Conservation (phyloP, 257 asterid species). For the Gentiana dahurica region DNA sequence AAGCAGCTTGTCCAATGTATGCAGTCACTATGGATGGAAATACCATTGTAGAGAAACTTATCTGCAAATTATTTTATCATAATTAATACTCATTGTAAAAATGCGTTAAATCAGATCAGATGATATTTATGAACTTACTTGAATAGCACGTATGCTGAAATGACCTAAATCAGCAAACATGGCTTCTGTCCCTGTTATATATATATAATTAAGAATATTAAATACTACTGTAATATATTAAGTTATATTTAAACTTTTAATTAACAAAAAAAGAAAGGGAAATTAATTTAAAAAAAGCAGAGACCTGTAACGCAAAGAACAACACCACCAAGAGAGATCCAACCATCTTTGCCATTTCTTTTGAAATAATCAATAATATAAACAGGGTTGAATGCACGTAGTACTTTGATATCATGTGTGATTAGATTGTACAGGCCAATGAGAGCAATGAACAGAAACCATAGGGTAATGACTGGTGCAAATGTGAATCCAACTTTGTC, state of each 20-base stretch:
- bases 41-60: conserved; percentile 49
- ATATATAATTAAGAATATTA: no score
- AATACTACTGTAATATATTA: no score
- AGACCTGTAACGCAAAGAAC: conserved; percentile 59
- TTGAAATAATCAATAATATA: conserved; percentile 48
- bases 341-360: conserved; percentile 44
- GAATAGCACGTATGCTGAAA: conserved; percentile 50
- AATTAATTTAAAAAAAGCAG: background rate
- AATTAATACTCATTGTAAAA: no score
- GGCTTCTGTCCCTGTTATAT: conserved; percentile 57
- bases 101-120: no score
- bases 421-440: conserved; percentile 49
- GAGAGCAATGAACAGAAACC: conserved; percentile 44
- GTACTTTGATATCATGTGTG: conserved; percentile 27
- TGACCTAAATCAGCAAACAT: conserved; percentile 87
- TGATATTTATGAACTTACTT: conserved; percentile 22
- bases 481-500: conserved; percentile 64
- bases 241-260: no score
- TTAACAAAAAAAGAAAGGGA: background rate
- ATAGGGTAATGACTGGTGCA: conserved; percentile 46
- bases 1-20: conserved; percentile 68
- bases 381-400: conserved; percentile 48
- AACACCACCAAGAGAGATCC: conserved; percentile 67
- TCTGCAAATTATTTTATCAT: conserved; percentile 16
- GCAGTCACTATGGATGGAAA: conserved; percentile 42